Conservation (phyloP, 768 basidiomycete genomes). For the Brasilioporus rufonigricans region DNA sequence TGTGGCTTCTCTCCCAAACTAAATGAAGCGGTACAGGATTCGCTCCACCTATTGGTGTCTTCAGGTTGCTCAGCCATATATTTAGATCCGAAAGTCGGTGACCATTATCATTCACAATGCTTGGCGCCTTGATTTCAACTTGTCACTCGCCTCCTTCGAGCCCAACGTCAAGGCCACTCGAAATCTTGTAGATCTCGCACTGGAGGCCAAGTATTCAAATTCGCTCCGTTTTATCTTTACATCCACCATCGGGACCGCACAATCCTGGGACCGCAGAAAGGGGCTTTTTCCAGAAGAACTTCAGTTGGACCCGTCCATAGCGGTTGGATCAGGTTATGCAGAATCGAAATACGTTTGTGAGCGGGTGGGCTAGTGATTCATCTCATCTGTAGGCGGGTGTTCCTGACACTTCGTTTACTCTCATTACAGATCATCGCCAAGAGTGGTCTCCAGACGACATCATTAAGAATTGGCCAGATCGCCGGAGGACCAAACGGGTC, state of each 20-base stretch:
- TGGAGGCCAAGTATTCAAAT: no score
- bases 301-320: not conserved
- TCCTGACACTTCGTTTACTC: not conserved
- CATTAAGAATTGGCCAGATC: not conserved
- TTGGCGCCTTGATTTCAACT: constrained; percentile 36
- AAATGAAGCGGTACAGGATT: no score
- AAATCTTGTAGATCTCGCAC: not conserved
- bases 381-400: not conserved
- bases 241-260: not conserved
- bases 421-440: not conserved
- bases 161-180: not conserved
- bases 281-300: not conserved
- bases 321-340: not conserved
- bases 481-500: not conserved
- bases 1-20: no score
- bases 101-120: constrained; percentile 29
- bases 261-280: not conserved
- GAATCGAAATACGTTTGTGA: not conserved
- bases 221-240: not conserved
- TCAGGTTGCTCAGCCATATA: not conserved
- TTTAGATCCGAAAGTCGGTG: constrained; percentile 20
- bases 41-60: no score
- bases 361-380: not conserved
- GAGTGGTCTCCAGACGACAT: not conserved
- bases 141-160: constrained; percentile 20